Evolutionary conservation across 208 protist genomes (phyloP).

Genomic region (Leptomonas pyrrhocoris): DNA sequence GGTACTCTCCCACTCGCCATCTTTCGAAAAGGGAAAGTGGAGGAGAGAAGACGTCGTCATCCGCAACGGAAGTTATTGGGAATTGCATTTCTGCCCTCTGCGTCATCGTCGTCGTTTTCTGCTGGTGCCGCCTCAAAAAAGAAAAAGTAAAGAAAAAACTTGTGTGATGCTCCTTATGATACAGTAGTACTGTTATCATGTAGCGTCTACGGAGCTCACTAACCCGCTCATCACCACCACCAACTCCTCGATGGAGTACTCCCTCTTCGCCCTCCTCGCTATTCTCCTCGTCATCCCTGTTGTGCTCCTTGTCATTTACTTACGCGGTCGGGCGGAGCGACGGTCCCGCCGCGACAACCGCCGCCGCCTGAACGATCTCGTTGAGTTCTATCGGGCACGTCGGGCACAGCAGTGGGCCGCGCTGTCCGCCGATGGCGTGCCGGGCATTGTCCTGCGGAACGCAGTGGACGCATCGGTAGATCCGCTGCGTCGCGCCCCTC

Average conservation of each 20-base stretch:
- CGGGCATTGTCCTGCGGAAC: slow-evolving; percentile 6
- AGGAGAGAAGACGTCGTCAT: too few relatives aligned
- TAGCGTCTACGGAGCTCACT: too few relatives aligned
- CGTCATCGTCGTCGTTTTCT: too few relatives aligned
- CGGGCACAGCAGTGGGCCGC: slow-evolving; percentile 12
- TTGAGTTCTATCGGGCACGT: slow-evolving; percentile 3
- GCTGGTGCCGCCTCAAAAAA: too few relatives aligned
- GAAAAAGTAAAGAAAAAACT: too few relatives aligned
- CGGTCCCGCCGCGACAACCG: background rate
- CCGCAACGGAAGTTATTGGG: too few relatives aligned
- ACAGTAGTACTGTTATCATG: too few relatives aligned
- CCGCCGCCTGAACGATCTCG: slow-evolving; percentile 7
- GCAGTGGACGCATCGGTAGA: background rate
- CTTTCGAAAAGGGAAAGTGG: too few relatives aligned
- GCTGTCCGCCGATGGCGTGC: background rate
- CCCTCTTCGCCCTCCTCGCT: slow-evolving; percentile 3
- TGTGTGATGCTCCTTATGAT: too few relatives aligned
- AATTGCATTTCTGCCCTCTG: too few relatives aligned
- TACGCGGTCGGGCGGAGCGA: background rate
- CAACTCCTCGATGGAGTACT: slow-evolving; percentile 3
- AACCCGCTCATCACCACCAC: too few relatives aligned
- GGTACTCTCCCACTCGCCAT: too few relatives aligned
- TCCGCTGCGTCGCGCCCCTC: slow-evolving; percentile 1
- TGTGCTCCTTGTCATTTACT: background rate
- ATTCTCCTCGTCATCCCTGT: slow-evolving; percentile 3